Evolutionary conservation across 2,329 filamentous ascomycete genomes (phyloP).

Genomic region (Meredithiella fracta): DNA sequence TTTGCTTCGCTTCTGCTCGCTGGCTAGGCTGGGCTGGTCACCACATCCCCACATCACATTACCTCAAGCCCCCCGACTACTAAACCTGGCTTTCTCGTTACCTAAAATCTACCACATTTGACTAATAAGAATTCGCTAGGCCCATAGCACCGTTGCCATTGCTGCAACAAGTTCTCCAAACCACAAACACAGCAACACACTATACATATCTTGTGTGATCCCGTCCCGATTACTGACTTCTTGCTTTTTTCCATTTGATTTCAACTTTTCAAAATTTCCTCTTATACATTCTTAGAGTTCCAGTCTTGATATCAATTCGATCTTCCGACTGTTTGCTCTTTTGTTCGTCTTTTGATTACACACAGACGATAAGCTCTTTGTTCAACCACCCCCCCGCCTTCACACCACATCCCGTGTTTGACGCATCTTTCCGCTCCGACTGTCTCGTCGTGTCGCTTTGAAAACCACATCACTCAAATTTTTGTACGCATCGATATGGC

Average conservation of each 20-base stretch:
- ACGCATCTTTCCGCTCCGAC: neutral
- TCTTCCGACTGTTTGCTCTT: neutral
- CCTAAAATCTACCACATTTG: conserved; percentile 18
- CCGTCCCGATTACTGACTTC: neutral
- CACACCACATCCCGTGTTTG: neutral
- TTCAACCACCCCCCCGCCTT: neutral
- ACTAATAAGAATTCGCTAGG: conserved; percentile 18
- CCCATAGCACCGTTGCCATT: neutral
- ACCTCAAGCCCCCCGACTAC: conserved; percentile 11
- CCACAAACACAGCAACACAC: neutral
- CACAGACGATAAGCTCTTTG: neutral
- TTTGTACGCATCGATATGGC: conserved; percentile 12
- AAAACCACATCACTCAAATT: neutral
- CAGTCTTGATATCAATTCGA: too few relatives aligned
- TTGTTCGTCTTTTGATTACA: neutral
- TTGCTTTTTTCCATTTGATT: conserved; percentile 1
- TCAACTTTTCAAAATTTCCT: too few relatives aligned
- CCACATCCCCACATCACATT: conserved; percentile 9
- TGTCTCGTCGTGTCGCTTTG: neutral
- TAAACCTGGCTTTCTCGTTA: conserved; percentile 16
- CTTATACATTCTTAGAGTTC: too few relatives aligned
- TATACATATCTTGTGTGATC: neutral
- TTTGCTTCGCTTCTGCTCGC: conserved; percentile 7
- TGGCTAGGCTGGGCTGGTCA: conserved; percentile 6
- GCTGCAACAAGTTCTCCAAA: conserved; percentile 1